Conservation (phyloP, 2,329 filamentous ascomycete genomes). For the Phialocephala subalpina region DNA sequence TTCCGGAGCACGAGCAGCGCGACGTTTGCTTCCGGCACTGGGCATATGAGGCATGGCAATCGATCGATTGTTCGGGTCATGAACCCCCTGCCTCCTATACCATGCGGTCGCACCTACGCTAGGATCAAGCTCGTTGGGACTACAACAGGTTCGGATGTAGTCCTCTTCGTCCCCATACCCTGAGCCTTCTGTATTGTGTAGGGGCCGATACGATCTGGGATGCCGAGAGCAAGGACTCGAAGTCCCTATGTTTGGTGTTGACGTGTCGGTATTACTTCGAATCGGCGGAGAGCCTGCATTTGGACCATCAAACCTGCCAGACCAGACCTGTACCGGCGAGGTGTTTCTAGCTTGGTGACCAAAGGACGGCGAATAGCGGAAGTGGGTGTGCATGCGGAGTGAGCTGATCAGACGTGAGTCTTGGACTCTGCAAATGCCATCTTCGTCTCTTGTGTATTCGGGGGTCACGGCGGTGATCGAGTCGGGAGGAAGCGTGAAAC, state of each 20-base stretch:
- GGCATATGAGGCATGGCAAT: not conserved
- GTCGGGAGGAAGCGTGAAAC: slow-evolving; percentile 43
- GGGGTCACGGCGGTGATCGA: slow-evolving; percentile 21
- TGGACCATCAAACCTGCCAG: slow-evolving; percentile 31
- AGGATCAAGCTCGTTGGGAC: slow-evolving; percentile 1
- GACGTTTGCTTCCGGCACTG: not conserved
- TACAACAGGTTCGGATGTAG: slow-evolving; percentile 4
- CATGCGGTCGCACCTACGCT: slow-evolving; percentile 5
- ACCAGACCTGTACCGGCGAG: slow-evolving; percentile 39
- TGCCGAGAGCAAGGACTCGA: slow-evolving; percentile 18
- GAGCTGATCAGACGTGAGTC: slow-evolving; percentile 43
- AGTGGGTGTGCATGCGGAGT: slow-evolving; percentile 43
- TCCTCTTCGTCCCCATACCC: slow-evolving; percentile 6
- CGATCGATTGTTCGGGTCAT: not conserved
- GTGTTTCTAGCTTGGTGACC: slow-evolving; percentile 42
- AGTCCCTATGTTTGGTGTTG: slow-evolving; percentile 19
- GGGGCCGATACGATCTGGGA: slow-evolving; percentile 20
- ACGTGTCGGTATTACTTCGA: slow-evolving; percentile 10
- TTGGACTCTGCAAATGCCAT: slow-evolving; percentile 18
- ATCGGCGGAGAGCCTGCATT: slow-evolving; percentile 22
- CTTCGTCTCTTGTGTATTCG: slow-evolving; percentile 22
- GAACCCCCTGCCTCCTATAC: slow-evolving; percentile 11
- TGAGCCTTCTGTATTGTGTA: slow-evolving; percentile 31
- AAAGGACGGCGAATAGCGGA: slow-evolving; percentile 43
- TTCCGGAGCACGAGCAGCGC: not conserved